Evolutionary conservation across 768 basidiomycete genomes (phyloP).

Genomic region (Amanita exitialis): DNA sequence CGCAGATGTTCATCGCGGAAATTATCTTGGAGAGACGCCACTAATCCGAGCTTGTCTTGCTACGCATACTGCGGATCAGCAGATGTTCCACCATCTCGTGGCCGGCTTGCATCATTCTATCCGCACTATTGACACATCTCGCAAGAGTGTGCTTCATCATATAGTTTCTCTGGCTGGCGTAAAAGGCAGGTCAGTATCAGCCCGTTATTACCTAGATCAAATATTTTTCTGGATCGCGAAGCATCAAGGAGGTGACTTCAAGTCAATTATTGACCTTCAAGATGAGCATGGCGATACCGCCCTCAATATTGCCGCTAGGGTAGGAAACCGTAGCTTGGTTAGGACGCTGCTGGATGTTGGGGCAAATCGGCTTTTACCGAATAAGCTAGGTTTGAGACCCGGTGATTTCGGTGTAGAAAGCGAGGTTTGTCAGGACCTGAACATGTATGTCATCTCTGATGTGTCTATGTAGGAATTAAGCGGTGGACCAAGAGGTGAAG

Average conservation of each 20-base stretch:
- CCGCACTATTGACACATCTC: slow-evolving; percentile 79
- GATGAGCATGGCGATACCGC: slow-evolving; percentile 96
- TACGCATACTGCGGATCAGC: slow-evolving; percentile 74
- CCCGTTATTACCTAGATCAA: slow-evolving; percentile 87
- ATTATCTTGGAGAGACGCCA: slow-evolving; percentile 90
- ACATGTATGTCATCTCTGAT: slow-evolving; percentile 3
- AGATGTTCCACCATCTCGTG: slow-evolving; percentile 63
- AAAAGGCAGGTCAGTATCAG: slow-evolving; percentile 74
- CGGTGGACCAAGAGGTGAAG: slow-evolving; percentile 65
- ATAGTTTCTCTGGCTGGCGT: slow-evolving; percentile 86
- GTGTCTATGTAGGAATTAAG: slow-evolving; percentile 45
- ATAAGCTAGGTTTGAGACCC: slow-evolving; percentile 88
- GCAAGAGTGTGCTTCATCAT: slow-evolving; percentile 86
- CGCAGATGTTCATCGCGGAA: slow-evolving; percentile 86
- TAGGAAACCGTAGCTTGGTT: slow-evolving; percentile 85
- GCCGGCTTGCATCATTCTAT: slow-evolving; percentile 61
- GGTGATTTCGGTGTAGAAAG: slow-evolving; percentile 94
- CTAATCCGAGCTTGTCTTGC: slow-evolving; percentile 88
- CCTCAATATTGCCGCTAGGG: slow-evolving; percentile 87
- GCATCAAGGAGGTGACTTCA: slow-evolving; percentile 66
- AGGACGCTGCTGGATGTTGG: slow-evolving; percentile 84
- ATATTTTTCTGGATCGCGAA: slow-evolving; percentile 82
- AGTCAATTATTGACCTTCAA: slow-evolving; percentile 78
- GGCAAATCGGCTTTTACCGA: slow-evolving; percentile 80
- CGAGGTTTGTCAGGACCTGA: slow-evolving; percentile 38